These are phyloP conservation scores for Cercophora sp. DNA, from an alignment of 495 filamentous ascomycete species.

Conservation along the genomic window DNA sequence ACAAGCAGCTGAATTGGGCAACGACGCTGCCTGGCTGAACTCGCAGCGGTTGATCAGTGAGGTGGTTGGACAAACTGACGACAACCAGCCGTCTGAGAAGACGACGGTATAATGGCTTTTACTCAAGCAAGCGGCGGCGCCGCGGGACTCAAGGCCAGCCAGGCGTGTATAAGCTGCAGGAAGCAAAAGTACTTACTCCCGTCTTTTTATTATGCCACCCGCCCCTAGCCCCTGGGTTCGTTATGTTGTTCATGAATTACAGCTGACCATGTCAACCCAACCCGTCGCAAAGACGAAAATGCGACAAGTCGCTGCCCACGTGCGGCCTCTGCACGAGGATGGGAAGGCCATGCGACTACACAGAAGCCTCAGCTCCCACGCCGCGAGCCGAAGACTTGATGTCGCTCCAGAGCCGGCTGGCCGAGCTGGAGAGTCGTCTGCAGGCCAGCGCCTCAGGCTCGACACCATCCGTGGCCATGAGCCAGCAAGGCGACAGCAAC, in stretches of 20 bases:
- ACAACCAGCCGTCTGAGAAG: no score
- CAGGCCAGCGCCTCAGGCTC: constrained; percentile 18
- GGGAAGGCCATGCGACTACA: constrained; percentile 41
- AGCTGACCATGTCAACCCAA: neutral
- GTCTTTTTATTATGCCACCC: neutral
- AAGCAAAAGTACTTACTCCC: constrained; percentile 37
- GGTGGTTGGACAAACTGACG: no score
- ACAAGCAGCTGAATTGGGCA: no score
- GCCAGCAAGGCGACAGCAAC: neutral
- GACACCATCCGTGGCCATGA: no score
- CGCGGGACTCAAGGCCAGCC: constrained; percentile 22
- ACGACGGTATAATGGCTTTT: no score
- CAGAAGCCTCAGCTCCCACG: constrained; percentile 20
- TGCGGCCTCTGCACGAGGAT: constrained; percentile 42
- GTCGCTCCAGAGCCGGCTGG: constrained; percentile 32
- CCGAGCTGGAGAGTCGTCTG: constrained; percentile 37
- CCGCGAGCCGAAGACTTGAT: constrained; percentile 40
- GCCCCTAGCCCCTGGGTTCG: no score
- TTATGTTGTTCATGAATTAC: neutral
- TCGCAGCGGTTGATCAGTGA: no score
- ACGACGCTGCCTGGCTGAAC: no score
- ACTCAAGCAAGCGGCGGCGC: no score
- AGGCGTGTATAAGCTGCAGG: constrained; percentile 25
- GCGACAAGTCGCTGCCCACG: constrained; percentile 42
- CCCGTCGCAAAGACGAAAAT: constrained; percentile 33